A percentile compares a stretch with the other conserved stretches of the same genome.
These are phyloP conservation scores for Acmispon strigosus DNA, from an alignment of 306 rosid species.

Conservation along the genomic window DNA sequence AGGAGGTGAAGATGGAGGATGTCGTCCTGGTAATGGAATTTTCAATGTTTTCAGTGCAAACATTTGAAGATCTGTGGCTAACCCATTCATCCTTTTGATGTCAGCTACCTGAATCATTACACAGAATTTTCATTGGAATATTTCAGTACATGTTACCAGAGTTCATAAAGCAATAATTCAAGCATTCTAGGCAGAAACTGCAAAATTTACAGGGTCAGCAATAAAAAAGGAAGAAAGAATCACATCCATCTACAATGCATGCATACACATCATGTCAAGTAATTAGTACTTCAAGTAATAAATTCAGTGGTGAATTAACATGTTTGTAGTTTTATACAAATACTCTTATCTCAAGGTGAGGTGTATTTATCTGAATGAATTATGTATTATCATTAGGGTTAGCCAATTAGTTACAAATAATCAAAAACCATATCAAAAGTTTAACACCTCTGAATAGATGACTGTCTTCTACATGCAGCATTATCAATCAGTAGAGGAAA, in stretches of 20 bases:
- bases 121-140: conserved; percentile 10
- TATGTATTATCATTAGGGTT: neutral
- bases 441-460: neutral
- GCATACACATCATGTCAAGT: neutral
- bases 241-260: neutral
- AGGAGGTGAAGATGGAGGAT: conserved; percentile 53
- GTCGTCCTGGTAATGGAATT: conserved; percentile 87
- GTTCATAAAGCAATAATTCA: neutral
- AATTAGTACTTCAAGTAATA: neutral
- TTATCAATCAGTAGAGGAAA: neutral
- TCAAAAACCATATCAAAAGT: neutral
- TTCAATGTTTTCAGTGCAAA: conserved; percentile 67
- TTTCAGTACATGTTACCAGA: neutral
- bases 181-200: neutral
- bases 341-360: neutral
- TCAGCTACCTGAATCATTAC: conserved; percentile 62
- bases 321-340: neutral
- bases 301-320: neutral
- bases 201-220: neutral
- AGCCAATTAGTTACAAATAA: conserved; percentile 7
- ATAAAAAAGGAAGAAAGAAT: neutral
- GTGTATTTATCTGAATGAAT: neutral
- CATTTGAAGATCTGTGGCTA: conserved; percentile 87
- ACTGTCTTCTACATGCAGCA: neutral
- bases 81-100: conserved; percentile 73